These are phyloP conservation scores for Viola pubescens DNA, from an alignment of 441 rosid genomes.

Conservation along the genomic window DNA sequence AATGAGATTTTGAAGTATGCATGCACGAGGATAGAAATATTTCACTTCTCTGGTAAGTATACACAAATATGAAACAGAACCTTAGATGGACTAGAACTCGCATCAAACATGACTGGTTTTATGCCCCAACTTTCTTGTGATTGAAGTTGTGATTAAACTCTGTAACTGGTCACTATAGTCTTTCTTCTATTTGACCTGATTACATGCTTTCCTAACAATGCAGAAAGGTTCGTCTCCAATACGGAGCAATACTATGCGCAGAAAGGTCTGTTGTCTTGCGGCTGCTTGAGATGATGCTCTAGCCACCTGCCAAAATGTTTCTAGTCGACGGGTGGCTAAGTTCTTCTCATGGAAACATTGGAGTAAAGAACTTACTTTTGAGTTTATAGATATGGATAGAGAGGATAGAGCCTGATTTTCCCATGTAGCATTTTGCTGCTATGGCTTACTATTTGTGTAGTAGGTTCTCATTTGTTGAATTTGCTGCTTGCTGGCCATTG, in stretches of 20 bases:
- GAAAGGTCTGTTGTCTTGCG: neutral
- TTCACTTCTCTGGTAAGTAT: too few species aligned
- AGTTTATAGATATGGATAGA: slow-evolving; percentile 10
- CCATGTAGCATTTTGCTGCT: slow-evolving; percentile 12
- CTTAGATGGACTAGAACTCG: too few species aligned
- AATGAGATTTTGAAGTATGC: too few species aligned
- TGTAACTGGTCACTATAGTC: neutral
- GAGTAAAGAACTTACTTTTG: slow-evolving; percentile 5
- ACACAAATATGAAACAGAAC: too few species aligned
- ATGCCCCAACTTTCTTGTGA: too few species aligned
- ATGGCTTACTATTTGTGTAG: slow-evolving; percentile 11
- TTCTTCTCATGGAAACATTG: neutral
- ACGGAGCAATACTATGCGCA: slow-evolving; percentile 7
- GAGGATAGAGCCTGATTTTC: slow-evolving; percentile 16
- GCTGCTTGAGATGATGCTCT: neutral
- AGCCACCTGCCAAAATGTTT: slow-evolving; percentile 1
- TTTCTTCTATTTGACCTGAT: slow-evolving; percentile 1
- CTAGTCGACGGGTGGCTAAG: slow-evolving; percentile 10
- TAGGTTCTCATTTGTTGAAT: slow-evolving; percentile 9
- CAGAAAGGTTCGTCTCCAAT: slow-evolving; percentile 9
- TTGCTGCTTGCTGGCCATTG: slow-evolving; percentile 5
- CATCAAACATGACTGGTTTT: too few species aligned
- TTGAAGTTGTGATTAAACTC: too few species aligned
- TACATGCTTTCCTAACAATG: slow-evolving; percentile 8
- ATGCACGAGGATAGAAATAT: too few species aligned